A percentile compares a stretch with the other conserved stretches of the same genome.
Evolutionary conservation across 108 stramenopile species (phyloP).

Genomic region (Skeletonema grethae): DNA sequence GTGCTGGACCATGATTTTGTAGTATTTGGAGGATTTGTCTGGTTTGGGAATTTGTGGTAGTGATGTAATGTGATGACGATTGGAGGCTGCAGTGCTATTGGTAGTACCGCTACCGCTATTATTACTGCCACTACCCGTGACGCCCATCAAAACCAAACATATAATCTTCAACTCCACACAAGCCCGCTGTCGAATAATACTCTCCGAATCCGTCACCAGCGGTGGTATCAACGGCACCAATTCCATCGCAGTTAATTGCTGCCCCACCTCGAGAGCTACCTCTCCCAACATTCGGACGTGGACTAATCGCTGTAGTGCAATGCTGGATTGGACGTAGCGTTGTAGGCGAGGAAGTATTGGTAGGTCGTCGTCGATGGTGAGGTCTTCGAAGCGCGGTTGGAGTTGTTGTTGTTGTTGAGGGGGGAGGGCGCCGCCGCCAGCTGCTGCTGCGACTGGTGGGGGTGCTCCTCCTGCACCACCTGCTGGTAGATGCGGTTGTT

Average conservation of each 20-base stretch:
- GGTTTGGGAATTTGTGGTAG: conserved; percentile 30
- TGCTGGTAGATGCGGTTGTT: background rate
- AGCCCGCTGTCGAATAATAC: conserved; percentile 92
- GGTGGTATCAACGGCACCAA: conserved; percentile 77
- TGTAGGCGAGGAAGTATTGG: conserved; percentile 89
- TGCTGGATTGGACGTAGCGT: conserved; percentile 87
- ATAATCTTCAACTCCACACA: conserved; percentile 30
- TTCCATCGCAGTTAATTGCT: conserved; percentile 56
- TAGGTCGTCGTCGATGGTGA: conserved; percentile 96
- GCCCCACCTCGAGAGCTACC: conserved; percentile 85
- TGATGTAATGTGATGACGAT: background rate
- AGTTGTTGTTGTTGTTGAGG: conserved; percentile 29
- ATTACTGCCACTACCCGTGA: background rate
- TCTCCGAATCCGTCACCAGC: conserved; percentile 82
- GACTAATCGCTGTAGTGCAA: conserved; percentile 95
- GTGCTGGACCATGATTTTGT: conserved; percentile 61
- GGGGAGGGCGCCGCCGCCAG: background rate
- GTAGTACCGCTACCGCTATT: background rate
- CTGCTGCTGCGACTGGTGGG: background rate
- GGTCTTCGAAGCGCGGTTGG: conserved; percentile 91
- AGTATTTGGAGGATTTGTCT: conserved; percentile 52
- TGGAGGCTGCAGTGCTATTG: background rate
- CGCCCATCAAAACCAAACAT: conserved; percentile 32
- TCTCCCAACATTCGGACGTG: conserved; percentile 98
- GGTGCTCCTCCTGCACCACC: background rate